A percentile compares a stretch with the other conserved stretches of the same genome.
These are phyloP conservation scores for Collariella sp. DNA, from an alignment of 495 filamentous ascomycete genomes.

Conservation along the genomic window DNA sequence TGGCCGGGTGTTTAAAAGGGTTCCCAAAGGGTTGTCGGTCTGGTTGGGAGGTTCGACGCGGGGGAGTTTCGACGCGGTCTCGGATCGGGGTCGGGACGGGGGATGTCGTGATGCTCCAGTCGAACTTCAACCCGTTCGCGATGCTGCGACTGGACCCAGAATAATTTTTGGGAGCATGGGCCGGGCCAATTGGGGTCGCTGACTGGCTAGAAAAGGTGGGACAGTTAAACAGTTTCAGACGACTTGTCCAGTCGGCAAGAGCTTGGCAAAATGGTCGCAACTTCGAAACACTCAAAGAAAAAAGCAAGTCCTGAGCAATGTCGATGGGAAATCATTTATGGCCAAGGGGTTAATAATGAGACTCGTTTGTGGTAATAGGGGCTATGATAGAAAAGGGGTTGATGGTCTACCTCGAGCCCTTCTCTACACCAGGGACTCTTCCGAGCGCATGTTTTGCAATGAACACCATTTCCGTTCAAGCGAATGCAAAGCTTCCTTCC, in stretches of 20 bases:
- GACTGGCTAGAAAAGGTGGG: conserved; percentile 16
- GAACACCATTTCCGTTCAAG: too few species aligned
- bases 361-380: too few species aligned
- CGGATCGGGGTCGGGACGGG: background rate
- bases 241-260: background rate
- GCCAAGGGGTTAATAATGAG: too few species aligned
- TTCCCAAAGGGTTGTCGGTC: background rate
- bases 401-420: too few species aligned
- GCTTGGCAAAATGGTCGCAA: background rate
- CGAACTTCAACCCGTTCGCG: background rate
- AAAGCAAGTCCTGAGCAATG: too few species aligned
- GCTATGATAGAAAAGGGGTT: too few species aligned
- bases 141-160: conserved; percentile 9
- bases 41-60: background rate
- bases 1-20: background rate
- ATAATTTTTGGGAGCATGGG: conserved; percentile 21
- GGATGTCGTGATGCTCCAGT: background rate
- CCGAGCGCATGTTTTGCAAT: too few species aligned
- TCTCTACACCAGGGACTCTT: too few species aligned
- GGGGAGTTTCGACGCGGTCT: background rate
- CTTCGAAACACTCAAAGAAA: too few species aligned
- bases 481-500: too few species aligned
- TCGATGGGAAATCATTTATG: too few species aligned
- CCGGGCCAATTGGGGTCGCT: conserved; percentile 10
- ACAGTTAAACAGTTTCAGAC: background rate